A percentile compares a stretch with the other conserved stretches of the same genome.
Evolutionary conservation across 352 stramenopile genomes (phyloP).

Genomic region (Bremia lactucae): DNA sequence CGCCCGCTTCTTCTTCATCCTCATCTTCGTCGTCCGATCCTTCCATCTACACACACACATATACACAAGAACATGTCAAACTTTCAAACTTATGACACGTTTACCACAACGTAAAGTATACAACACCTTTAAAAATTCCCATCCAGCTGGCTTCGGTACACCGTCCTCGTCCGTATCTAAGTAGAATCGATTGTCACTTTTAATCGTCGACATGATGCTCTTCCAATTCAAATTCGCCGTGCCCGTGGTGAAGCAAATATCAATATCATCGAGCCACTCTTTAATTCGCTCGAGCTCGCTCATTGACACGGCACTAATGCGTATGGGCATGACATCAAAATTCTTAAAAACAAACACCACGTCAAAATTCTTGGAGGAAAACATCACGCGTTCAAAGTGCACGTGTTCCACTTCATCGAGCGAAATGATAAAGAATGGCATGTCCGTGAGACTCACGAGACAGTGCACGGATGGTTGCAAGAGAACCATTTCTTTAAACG

Average conservation of each 20-base stretch:
- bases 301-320: slow-evolving; percentile 95
- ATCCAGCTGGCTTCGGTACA: slow-evolving; percentile 95
- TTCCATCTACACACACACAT: slow-evolving; percentile 86
- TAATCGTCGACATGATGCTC: slow-evolving; percentile 94
- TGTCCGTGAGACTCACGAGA: slow-evolving; percentile 98
- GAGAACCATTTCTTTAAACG: slow-evolving; percentile 99
- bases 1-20: slow-evolving; percentile 71
- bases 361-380: slow-evolving; percentile 99
- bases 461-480: slow-evolving; percentile 98
- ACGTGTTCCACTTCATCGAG: slow-evolving; percentile 99
- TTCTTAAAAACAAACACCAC: slow-evolving; percentile 99
- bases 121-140: slow-evolving; percentile 88
- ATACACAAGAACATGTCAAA: no score
- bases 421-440: slow-evolving; percentile 98
- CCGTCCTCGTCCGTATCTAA: slow-evolving; percentile 94
- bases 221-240: slow-evolving; percentile 99
- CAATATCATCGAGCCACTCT: slow-evolving; percentile 90
- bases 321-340: slow-evolving; percentile 88
- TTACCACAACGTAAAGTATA: not conserved
- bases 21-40: slow-evolving; percentile 87
- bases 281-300: slow-evolving; percentile 95
- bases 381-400: slow-evolving; percentile 99
- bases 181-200: slow-evolving; percentile 88
- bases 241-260: slow-evolving; percentile 95
- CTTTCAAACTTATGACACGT: slow-evolving; percentile 6